Evolutionary conservation across 208 protist species (phyloP).

Genomic region (Wallacemonas sp.): DNA sequence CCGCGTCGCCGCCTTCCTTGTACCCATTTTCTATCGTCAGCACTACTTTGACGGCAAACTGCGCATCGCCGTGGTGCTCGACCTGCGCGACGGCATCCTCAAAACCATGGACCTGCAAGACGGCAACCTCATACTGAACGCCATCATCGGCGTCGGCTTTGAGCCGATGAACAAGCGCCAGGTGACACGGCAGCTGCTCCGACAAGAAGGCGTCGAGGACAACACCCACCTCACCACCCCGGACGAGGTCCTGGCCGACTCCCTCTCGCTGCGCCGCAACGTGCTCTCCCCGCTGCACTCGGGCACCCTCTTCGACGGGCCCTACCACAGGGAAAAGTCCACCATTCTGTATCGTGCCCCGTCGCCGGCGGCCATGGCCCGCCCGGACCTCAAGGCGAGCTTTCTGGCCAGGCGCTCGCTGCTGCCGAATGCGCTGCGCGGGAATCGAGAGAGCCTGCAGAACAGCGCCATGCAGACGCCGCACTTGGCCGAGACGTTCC

Average conservation of each 20-base stretch:
- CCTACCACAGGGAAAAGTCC: constrained; percentile 5
- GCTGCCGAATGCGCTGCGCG: constrained; percentile 31
- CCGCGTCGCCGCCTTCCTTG: constrained; percentile 44
- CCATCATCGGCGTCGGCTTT: constrained; percentile 53
- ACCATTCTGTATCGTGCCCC: constrained; percentile 8
- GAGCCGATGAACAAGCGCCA: constrained; percentile 50
- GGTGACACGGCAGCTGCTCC: constrained; percentile 37
- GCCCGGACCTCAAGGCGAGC: constrained; percentile 18
- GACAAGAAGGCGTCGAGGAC: constrained; percentile 8
- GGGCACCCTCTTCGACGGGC: neutral
- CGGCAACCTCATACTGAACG: constrained; percentile 45
- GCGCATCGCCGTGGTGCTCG: constrained; percentile 52
- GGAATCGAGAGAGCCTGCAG: constrained; percentile 26
- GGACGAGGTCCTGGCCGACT: constrained; percentile 1
- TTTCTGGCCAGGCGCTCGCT: constrained; percentile 35
- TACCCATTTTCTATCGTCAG: constrained; percentile 53
- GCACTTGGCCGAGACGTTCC: constrained; percentile 16
- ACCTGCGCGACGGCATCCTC: constrained; percentile 54
- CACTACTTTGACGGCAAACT: constrained; percentile 56
- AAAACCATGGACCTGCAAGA: constrained; percentile 55
- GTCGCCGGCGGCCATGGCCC: neutral
- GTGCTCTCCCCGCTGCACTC: constrained; percentile 2
- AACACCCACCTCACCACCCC: constrained; percentile 3
- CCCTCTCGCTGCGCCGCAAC: neutral
- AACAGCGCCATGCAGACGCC: constrained; percentile 28